Evolutionary conservation across 306 rosid species (phyloP).

Genomic region (Lathyrus oleraceus): DNA sequence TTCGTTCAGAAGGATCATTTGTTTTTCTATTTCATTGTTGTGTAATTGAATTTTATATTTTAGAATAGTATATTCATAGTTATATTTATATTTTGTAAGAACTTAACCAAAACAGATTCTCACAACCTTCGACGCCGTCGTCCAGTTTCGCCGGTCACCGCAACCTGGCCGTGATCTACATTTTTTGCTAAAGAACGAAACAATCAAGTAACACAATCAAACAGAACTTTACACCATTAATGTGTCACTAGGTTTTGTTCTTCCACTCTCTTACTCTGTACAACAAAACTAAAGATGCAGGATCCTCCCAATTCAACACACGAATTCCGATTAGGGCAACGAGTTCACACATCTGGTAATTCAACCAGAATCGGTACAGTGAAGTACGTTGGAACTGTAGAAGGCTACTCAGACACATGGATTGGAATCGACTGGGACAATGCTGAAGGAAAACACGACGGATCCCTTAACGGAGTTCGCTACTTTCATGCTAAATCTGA

Average conservation of each 20-base stretch:
- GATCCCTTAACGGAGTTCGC: conserved; percentile 68
- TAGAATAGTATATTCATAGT: too few species aligned
- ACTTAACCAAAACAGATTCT: too few species aligned
- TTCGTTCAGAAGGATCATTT: too few species aligned
- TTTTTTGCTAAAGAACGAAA: too few species aligned
- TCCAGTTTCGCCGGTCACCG: too few species aligned
- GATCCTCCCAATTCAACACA: conserved; percentile 30
- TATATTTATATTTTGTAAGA: too few species aligned
- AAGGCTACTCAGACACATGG: conserved; percentile 75
- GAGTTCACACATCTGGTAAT: conserved; percentile 67
- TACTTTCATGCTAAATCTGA: conserved; percentile 71
- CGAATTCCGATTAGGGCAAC: conserved; percentile 62
- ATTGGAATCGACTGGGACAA: conserved; percentile 94
- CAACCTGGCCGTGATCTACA: too few species aligned
- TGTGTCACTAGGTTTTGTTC: neutral
- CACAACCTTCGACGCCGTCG: too few species aligned
- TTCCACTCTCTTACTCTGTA: neutral
- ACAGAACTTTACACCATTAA: too few species aligned
- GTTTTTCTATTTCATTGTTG: too few species aligned
- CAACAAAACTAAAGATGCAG: conserved; percentile 56
- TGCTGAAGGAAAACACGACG: conserved; percentile 80
- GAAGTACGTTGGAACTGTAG: conserved; percentile 66
- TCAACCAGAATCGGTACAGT: conserved; percentile 73
- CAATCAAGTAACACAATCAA: too few species aligned
- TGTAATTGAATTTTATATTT: too few species aligned